Percentiles rank a stretch among this genome's conserved stretches.
These are phyloP conservation scores for Pichia paraexigua DNA, from an alignment of 805 yeast genomes.

Conservation along the genomic window DNA sequence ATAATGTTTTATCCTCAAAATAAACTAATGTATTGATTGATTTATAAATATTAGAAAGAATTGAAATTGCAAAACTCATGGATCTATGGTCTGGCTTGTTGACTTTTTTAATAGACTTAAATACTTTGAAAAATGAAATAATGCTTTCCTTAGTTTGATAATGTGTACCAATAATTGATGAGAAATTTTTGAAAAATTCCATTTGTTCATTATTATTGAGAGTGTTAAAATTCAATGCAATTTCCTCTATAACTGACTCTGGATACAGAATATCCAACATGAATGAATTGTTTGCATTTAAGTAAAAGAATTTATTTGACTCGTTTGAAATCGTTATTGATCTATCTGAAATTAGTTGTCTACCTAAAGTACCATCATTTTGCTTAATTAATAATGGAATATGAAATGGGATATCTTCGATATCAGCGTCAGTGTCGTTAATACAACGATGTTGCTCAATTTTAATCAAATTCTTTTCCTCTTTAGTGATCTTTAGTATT, in stretches of 20 bases:
- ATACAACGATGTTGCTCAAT: constrained; percentile 37
- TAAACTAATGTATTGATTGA: constrained; percentile 20
- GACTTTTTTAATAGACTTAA: constrained; percentile 22
- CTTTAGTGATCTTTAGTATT: constrained; percentile 39
- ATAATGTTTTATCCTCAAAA: constrained; percentile 13
- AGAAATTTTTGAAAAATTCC: constrained; percentile 33
- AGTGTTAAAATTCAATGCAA: constrained; percentile 20
- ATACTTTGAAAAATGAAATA: constrained; percentile 26
- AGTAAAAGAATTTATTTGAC: constrained; percentile 26
- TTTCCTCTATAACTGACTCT: constrained; percentile 16
- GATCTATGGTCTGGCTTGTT: constrained; percentile 27
- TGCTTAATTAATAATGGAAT: constrained; percentile 46
- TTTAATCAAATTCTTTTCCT: constrained; percentile 30
- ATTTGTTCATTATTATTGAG: constrained; percentile 29
- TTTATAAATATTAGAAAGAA: constrained; percentile 26
- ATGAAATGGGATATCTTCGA: constrained; percentile 55
- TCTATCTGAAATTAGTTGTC: constrained; percentile 39
- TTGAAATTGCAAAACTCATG: constrained; percentile 30
- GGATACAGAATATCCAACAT: constrained; percentile 44
- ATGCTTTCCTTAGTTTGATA: constrained; percentile 27
- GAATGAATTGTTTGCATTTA: constrained; percentile 40
- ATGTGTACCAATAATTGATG: constrained; percentile 30
- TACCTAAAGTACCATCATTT: constrained; percentile 28
- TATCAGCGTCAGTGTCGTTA: constrained; percentile 19
- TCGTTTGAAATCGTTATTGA: constrained; percentile 18